A percentile compares a stretch with the other conserved stretches of the same genome.
These are phyloP conservation scores for Mycocentrospora acerina DNA, from an alignment of 2,329 filamentous ascomycete species.

Conservation along the genomic window DNA sequence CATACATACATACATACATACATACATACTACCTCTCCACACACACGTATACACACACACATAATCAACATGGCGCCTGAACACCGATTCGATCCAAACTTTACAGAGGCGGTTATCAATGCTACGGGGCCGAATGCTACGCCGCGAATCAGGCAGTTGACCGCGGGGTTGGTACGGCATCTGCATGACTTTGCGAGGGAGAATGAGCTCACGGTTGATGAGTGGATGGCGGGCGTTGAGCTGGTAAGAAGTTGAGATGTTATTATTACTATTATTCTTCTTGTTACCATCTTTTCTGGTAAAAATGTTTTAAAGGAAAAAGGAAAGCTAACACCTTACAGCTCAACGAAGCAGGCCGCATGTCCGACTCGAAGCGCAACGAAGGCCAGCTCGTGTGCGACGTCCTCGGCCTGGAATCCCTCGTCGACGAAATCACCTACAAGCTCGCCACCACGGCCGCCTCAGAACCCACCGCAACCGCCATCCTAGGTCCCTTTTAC, in stretches of 20 bases:
- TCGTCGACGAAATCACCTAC: slow-evolving; percentile 79
- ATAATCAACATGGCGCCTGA: neutral
- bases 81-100: slow-evolving; percentile 68
- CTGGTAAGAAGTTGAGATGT: slow-evolving; percentile 58
- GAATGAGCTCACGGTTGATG: slow-evolving; percentile 74
- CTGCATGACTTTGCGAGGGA: slow-evolving; percentile 78
- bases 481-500: slow-evolving; percentile 86
- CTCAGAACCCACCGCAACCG: slow-evolving; percentile 65
- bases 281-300: no score
- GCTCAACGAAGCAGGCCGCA: slow-evolving; percentile 64
- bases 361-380: slow-evolving; percentile 63
- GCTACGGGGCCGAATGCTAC: slow-evolving; percentile 70
- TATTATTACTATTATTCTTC: no score
- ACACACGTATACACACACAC: no score
- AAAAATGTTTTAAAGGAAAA: no score
- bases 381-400: slow-evolving; percentile 64
- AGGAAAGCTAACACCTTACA: slow-evolving; percentile 14
- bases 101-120: slow-evolving; percentile 72
- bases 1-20: no score
- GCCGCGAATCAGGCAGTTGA: slow-evolving; percentile 64
- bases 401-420: slow-evolving; percentile 59
- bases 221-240: slow-evolving; percentile 74
- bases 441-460: slow-evolving; percentile 57
- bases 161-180: slow-evolving; percentile 66
- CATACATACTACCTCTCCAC: no score